Conservation (phyloP, 2,329 filamentous ascomycete genomes). For the Penicillium sp. region DNA sequence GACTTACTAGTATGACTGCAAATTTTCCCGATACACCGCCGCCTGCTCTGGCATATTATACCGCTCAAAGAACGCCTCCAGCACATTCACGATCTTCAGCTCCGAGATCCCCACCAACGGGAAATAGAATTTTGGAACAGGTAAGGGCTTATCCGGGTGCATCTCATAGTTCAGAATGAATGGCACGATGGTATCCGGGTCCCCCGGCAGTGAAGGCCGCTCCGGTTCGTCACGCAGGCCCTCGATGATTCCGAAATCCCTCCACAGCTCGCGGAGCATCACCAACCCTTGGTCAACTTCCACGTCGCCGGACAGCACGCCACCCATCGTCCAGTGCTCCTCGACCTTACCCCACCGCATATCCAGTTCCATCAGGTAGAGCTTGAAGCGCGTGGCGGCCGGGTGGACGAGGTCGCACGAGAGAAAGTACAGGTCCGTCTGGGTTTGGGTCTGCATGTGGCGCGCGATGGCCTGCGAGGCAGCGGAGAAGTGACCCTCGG, state of each 20-base stretch:
- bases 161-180: conserved; percentile 14
- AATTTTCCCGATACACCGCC: conserved; percentile 3
- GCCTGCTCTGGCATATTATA: conserved; percentile 6
- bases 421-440: conserved; percentile 6
- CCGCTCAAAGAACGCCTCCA: conserved; percentile 5
- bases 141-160: not conserved
- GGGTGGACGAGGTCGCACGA: conserved; percentile 20
- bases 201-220: conserved; percentile 5
- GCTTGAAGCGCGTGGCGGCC: conserved; percentile 17
- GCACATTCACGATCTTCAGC: conserved; percentile 3
- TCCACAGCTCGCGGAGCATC: conserved; percentile 19
- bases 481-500: not conserved
- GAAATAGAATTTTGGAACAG: conserved; percentile 13
- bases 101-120: conserved; percentile 14
- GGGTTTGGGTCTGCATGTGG: conserved; percentile 5
- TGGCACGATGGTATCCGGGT: conserved; percentile 7
- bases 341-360: conserved; percentile 13
- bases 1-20: conserved; percentile 15
- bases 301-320: conserved; percentile 10
- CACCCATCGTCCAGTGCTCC: conserved; percentile 22
- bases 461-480: not conserved
- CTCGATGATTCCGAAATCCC: conserved; percentile 8
- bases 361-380: conserved; percentile 16
- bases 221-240: conserved; percentile 11
- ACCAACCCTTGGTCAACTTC: conserved; percentile 10